phyloP scores from a whole-genome alignment of 2,329 filamentous ascomycete genomes.

The Aspergillus sp. region DNA sequence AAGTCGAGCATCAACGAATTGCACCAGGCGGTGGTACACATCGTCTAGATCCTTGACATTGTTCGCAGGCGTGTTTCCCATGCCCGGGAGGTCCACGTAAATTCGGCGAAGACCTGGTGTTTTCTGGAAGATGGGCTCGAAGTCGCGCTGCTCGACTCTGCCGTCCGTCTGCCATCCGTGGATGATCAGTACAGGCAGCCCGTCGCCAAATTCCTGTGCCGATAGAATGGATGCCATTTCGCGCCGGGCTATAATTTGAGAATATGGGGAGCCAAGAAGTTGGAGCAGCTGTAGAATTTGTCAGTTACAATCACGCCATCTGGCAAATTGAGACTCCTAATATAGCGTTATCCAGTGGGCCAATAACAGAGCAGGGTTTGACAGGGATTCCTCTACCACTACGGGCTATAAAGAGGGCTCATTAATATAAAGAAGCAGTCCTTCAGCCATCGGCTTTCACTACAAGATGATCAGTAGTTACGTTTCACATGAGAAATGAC shows the following conservation, averaged over 20 bases:
- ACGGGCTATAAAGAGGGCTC: too few species aligned
- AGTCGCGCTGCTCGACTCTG: slow-evolving; percentile 24
- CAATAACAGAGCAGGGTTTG: too few species aligned
- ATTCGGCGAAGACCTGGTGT: slow-evolving; percentile 22
- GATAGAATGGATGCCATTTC: slow-evolving; percentile 21
- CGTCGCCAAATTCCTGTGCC: slow-evolving; percentile 25
- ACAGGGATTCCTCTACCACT: too few species aligned
- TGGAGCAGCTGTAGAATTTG: background rate
- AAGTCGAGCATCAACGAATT: slow-evolving; percentile 29
- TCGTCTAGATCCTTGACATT: slow-evolving; percentile 26
- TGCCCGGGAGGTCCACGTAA: slow-evolving; percentile 32
- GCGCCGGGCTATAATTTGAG: background rate
- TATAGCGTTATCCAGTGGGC: too few species aligned
- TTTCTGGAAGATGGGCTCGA: slow-evolving; percentile 29
- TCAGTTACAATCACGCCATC: background rate
- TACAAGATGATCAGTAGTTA: too few species aligned
- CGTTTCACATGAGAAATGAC: too few species aligned
- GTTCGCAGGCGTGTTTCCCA: slow-evolving; percentile 28
- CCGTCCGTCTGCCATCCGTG: slow-evolving; percentile 28
- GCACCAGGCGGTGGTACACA: slow-evolving; percentile 23
- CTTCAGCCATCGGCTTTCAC: too few species aligned
- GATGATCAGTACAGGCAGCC: slow-evolving; percentile 28
- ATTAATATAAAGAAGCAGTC: too few species aligned
- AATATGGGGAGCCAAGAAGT: background rate
- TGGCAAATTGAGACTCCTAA: background rate